Conservation (phyloP, 768 basidiomycete genomes). For the Tricholoma saponaceum region DNA sequence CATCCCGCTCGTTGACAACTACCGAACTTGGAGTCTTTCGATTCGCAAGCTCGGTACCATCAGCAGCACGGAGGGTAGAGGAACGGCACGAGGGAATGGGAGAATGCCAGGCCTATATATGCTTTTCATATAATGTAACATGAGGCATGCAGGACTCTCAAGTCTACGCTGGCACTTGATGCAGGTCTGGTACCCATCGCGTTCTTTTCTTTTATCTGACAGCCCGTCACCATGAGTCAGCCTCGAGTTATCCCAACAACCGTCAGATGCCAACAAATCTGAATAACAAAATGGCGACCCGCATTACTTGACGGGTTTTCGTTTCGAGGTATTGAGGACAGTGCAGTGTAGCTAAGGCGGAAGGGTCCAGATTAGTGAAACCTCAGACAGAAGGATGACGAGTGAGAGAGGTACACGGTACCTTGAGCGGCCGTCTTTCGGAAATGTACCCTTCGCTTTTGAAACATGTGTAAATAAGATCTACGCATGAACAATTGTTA, state of each 20-base stretch:
- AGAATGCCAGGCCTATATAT: too few species aligned
- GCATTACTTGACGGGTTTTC: constrained; percentile 7
- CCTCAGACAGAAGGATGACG: constrained; percentile 42
- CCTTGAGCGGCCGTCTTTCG: constrained; percentile 50
- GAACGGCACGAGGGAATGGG: too few species aligned
- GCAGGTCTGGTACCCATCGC: too few species aligned
- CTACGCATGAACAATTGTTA: constrained; percentile 19
- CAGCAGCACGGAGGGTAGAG: too few species aligned
- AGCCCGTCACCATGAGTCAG: not conserved
- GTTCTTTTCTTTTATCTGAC: too few species aligned
- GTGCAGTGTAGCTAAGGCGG: constrained; percentile 19
- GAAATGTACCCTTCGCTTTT: constrained; percentile 37
- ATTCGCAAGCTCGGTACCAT: too few species aligned
- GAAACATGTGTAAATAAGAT: constrained; percentile 38
- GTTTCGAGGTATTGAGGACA: constrained; percentile 15
- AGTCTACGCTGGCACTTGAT: too few species aligned
- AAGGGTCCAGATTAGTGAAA: constrained; percentile 28
- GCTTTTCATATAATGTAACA: too few species aligned
- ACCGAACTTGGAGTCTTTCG: too few species aligned
- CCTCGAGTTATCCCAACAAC: not conserved
- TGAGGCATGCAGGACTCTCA: too few species aligned
- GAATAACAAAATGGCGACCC: constrained; percentile 16
- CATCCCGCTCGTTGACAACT: too few species aligned
- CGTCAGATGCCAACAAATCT: constrained; percentile 8
- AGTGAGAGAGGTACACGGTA: constrained; percentile 17